These are phyloP conservation scores for Mortierella sp. DNA, from an alignment of 371 early-diverging fungal species.

Conservation along the genomic window DNA sequence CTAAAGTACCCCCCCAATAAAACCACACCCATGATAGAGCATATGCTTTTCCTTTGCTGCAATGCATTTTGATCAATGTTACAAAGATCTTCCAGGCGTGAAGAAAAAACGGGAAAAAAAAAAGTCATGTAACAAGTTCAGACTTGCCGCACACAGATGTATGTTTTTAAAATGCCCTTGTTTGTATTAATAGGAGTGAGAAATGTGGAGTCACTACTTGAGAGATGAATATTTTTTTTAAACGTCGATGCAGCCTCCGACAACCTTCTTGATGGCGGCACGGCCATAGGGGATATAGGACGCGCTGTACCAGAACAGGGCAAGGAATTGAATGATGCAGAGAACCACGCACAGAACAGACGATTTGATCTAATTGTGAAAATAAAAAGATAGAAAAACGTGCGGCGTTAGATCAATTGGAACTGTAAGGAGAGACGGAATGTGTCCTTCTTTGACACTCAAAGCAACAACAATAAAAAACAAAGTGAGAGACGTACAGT, in stretches of 20 bases:
- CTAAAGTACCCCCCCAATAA: neutral
- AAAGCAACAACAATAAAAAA: neutral
- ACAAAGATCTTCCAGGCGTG: neutral
- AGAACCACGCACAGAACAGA: slow-evolving; percentile 79
- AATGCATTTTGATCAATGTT: neutral
- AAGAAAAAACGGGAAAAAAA: no score
- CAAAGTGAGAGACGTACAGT: slow-evolving; percentile 36
- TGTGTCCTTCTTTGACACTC: no score
- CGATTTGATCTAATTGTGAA: slow-evolving; percentile 57
- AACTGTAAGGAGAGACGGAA: neutral
- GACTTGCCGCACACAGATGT: no score
- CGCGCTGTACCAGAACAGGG: slow-evolving; percentile 86
- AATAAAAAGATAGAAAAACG: slow-evolving; percentile 18
- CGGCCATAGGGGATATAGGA: slow-evolving; percentile 80
- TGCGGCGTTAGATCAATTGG: neutral
- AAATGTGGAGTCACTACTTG: neutral
- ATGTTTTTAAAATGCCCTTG: neutral
- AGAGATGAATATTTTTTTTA: slow-evolving; percentile 23
- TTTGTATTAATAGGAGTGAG: neutral
- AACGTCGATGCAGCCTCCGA: slow-evolving; percentile 45
- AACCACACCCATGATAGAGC: slow-evolving; percentile 12
- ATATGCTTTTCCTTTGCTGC: neutral
- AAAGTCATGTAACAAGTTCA: no score
- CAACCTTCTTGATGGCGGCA: slow-evolving; percentile 61
- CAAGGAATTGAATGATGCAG: slow-evolving; percentile 87